Base-by-base conservation (phyloP, 345 rosid species). In the Mangifera indica region DNA sequence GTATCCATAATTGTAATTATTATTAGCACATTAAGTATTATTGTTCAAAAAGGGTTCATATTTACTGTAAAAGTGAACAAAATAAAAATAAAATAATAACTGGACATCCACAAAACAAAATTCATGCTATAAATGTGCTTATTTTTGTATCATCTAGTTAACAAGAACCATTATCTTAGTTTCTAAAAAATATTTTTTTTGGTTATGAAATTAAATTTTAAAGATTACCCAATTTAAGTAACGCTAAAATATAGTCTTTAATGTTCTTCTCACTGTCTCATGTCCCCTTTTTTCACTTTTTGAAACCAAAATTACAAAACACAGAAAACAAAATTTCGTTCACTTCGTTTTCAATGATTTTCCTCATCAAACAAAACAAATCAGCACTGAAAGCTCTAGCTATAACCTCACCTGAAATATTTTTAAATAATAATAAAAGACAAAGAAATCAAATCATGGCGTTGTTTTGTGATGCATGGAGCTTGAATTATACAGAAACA, bases 401-500 rank as follows among this genome's bases (percentile, higher is more conserved):
- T 49, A 49, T 49, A 1, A 14, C n/a, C 53, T 49, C 53, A 49
- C 53, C 15, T 49, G 15, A 49, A 49, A 49, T 15, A 49, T 29
- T 21, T 64, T 14, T 45, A 24, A 7, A 3, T 15, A 15, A 10
- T 2, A 49, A 12, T 3, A 49, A 49, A 45, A 12, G 20, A 64
- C 21, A 45, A 14, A 64, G 18, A n/a, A 64, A 45, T 45, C 53
- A 21, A 64, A 45, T 45, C 53, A 21, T 25, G 42, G 22, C 10
- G 18, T 54, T 5, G 4, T 65, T 48, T 48, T 14, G 10, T 25
- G 42, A 4, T 22, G 32, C 24, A 7, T 25, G 56, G 37, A 17
- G 40, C 69, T 25, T 65, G 69, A 65, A 65, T 48, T 25, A 25
- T 59, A 15, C 29, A 26, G 4, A 60, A 40, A 59, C 52, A 29